Evolutionary conservation across 331 rosid genomes (phyloP).

Genomic region (Prunus yedoensis): DNA sequence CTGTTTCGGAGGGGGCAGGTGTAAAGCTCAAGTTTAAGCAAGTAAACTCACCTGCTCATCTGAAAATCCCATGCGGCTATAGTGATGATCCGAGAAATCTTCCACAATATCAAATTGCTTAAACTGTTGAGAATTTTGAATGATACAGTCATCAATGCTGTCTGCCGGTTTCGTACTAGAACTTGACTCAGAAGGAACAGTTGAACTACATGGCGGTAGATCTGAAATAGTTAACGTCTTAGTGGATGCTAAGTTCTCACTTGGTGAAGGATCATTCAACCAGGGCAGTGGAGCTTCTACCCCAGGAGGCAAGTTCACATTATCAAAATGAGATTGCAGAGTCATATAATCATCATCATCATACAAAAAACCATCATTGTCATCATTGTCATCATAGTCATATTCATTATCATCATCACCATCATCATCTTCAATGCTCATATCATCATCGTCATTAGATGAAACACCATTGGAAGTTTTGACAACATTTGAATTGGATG

Average conservation of each 20-base stretch:
- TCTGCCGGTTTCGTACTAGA: conserved; percentile 37
- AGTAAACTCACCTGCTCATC: conserved; percentile 43
- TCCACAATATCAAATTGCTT: conserved; percentile 63
- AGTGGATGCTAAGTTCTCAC: conserved; percentile 23
- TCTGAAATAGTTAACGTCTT: conserved; percentile 24
- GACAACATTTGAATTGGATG: conserved; percentile 39
- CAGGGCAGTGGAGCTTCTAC: conserved; percentile 75
- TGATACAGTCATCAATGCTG: conserved; percentile 6
- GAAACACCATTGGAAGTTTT: conserved; percentile 38
- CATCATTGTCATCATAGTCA: conserved; percentile 31
- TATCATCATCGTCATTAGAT: conserved; percentile 35
- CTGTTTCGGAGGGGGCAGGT: background rate
- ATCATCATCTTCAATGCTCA: conserved; percentile 23
- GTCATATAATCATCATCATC: conserved; percentile 38
- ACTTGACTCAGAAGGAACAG: conserved; percentile 37
- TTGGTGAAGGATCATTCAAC: conserved; percentile 50
- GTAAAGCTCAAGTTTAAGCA: background rate
- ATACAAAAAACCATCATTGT: conserved; percentile 34
- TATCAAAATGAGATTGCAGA: conserved; percentile 70
- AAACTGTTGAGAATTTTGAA: conserved; percentile 38
- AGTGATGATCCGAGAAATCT: conserved; percentile 59
- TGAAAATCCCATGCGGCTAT: conserved; percentile 35
- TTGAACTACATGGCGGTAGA: conserved; percentile 25
- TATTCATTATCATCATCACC: conserved; percentile 30
- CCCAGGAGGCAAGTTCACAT: conserved; percentile 77